phyloP scores from a whole-genome alignment of 805 yeast genomes.

The Pichia scutulata region DNA sequence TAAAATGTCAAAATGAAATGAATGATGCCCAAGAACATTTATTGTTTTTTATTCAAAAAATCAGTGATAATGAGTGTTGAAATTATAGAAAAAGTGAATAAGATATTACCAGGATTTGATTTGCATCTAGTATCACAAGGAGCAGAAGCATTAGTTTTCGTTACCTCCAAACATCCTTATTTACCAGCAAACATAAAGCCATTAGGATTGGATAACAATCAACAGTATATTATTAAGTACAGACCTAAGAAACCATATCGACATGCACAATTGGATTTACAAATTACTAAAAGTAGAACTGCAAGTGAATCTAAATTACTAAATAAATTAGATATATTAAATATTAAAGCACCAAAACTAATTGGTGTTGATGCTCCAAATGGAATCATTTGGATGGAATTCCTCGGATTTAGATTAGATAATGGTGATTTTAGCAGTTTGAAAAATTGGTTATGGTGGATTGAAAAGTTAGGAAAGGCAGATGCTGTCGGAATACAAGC shows the following conservation, averaged over 20 bases:
- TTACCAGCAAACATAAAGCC: slow-evolving; percentile 28
- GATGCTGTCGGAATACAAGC: slow-evolving; percentile 28
- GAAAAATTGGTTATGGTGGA: slow-evolving; percentile 67
- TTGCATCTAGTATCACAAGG: slow-evolving; percentile 68
- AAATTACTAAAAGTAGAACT: slow-evolving; percentile 73
- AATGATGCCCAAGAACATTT: no score
- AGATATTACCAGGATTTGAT: slow-evolving; percentile 41
- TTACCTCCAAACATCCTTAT: slow-evolving; percentile 61
- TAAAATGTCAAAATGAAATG: background rate
- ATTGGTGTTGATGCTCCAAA: slow-evolving; percentile 67
- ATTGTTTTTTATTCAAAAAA: background rate
- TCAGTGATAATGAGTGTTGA: slow-evolving; percentile 41
- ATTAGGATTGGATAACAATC: slow-evolving; percentile 19
- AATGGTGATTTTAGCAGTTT: slow-evolving; percentile 52
- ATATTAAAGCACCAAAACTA: slow-evolving; percentile 63
- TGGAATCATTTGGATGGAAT: slow-evolving; percentile 89
- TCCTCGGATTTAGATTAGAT: slow-evolving; percentile 48
- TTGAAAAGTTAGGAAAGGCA: slow-evolving; percentile 30
- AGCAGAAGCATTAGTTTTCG: slow-evolving; percentile 81
- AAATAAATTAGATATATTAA: slow-evolving; percentile 44
- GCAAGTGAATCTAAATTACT: slow-evolving; percentile 76
- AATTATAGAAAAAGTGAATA: slow-evolving; percentile 37
- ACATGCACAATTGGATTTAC: slow-evolving; percentile 72
- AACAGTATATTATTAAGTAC: slow-evolving; percentile 61
- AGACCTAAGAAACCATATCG: slow-evolving; percentile 89